phyloP scores from a whole-genome alignment of 2,329 filamentous ascomycete genomes.

The Penicillium verrucosum region DNA sequence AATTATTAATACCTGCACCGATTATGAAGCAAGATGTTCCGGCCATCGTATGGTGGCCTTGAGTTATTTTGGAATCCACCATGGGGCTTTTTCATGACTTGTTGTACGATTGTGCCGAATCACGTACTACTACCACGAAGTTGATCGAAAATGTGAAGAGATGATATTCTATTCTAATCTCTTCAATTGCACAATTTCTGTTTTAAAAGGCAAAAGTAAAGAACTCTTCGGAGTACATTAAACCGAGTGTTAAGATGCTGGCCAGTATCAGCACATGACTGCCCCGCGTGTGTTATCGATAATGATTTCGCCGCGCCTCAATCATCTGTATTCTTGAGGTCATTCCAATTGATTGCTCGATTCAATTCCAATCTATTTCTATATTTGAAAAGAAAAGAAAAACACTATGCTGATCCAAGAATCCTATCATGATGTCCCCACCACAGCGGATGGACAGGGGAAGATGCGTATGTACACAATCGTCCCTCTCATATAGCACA shows the following conservation, averaged over 20 bases:
- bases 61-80: no score
- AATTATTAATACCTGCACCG: constrained; percentile 1
- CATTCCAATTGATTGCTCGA: not conserved
- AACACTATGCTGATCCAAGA: constrained; percentile 38
- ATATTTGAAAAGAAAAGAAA: not conserved
- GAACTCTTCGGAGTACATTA: not conserved
- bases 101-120: not conserved
- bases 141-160: not conserved
- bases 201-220: not conserved
- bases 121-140: not conserved
- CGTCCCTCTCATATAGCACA: not conserved
- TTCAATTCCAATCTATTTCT: not conserved
- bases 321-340: not conserved
- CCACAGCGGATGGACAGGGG: constrained; percentile 37
- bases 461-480: constrained; percentile 35
- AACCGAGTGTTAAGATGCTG: not conserved
- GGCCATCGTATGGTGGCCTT: not conserved
- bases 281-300: constrained; percentile 25
- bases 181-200: not conserved
- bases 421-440: constrained; percentile 37
- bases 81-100: not conserved
- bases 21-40: not conserved
- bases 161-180: not conserved
- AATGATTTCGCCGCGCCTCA: constrained; percentile 1
- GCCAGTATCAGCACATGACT: constrained; percentile 23